Evolutionary conservation across 176 grass and related monocot genomes (phyloP), one percentile per base, ranked within the genome.

Genomic region (Rhynchospora breviuscula): DNA sequence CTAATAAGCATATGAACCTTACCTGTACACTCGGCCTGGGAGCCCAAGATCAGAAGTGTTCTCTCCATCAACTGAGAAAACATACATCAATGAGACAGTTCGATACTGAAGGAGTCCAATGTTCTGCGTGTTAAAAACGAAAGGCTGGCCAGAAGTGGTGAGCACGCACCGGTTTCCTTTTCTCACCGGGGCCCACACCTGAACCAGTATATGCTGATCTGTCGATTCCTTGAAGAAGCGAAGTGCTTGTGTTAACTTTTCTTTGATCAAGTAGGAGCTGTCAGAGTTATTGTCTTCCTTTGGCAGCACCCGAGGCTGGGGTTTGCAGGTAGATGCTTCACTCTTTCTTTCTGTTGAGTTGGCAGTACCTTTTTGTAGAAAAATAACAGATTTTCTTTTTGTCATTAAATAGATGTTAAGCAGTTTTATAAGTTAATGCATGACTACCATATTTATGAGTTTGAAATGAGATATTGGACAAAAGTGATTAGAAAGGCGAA

Each of bases 131-230:
- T 95, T 89, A 31, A 99, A 88, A 67, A 99, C 91, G 40, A 99
- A 99, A 4, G 97, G 97, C 40, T 99, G 97, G 46, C 91, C 97
- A 53, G 97, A 96, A 12, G 97, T 99, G 53, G 97, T 99, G 67
- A 99, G 97, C 40, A 99, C 93, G 58, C 46, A 93, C 29, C 88
- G 86, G 57, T 96, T 84, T 67, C 93, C 93, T 35, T 79, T 93
- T 85, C 88, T 99, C 35, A 99, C 88, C 0, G 97, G 97, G 73
- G 97, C 97, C 97, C 97, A 99, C 46, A 99, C 97, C 79, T 99
- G 97, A 54, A 95, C 92, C 67, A 95, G 53, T 76, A 95, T 71
- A 52, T 95, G 91, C 68, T 98, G 89, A 88, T 98, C 87, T 40
- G 92, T 98, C 58, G 88, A 98, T 3, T 98, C 95, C 81, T 95